Base-by-base conservation (phyloP, 805 yeast species). In the Lachancea thermotolerans region DNA sequence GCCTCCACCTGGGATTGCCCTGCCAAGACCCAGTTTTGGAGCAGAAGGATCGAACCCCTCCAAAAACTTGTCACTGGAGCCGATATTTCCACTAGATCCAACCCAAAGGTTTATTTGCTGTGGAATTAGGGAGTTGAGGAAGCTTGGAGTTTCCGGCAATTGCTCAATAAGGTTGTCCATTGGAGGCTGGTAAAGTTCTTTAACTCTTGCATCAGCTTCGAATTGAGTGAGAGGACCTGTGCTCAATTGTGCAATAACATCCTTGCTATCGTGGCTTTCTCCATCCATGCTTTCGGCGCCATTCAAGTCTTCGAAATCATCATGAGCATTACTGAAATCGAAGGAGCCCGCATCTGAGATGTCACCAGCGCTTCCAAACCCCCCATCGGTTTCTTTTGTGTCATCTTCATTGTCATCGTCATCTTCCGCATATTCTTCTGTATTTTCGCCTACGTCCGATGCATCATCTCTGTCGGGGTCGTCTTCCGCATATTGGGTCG, bases 51-150 rank as follows among this genome's bases (percentile, higher is more conserved):
- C 57, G 8, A 64, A 59, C 35, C 50, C 35, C 37, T 48, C 42
- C 30, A 51, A 45, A 45, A 51, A 52, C 10, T 25, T 35, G 4
- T 48, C 42, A 41, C 48, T 45, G n/a, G 47, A 39, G 10, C 49
- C 53, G 1, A 43, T 28, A 18, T 40, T 40, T 10, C 50, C 46
- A 3, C 57, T 48, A 2, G 55, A 47, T 1, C 90, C 90, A 65
- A 82, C 71, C 91, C 91, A 84, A 6, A 84, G 62, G 55, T 84
- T 84, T 30, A 84, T 78, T 57, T 84, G 90, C 58, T 84, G 90
- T 1, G 89, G 79, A 1, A 75, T 60, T 10, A 82, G 59, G 2
- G 54, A 58, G 8, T 62, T 53, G 45, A 79, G 60, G n/a, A 73
- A 58, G 0, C 48, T 50, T 0, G 79, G 82, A 11, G 59, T 56